phyloP scores from a whole-genome alignment of 2,329 filamentous ascomycete species.

The Colletotrichum destructivum region DNA sequence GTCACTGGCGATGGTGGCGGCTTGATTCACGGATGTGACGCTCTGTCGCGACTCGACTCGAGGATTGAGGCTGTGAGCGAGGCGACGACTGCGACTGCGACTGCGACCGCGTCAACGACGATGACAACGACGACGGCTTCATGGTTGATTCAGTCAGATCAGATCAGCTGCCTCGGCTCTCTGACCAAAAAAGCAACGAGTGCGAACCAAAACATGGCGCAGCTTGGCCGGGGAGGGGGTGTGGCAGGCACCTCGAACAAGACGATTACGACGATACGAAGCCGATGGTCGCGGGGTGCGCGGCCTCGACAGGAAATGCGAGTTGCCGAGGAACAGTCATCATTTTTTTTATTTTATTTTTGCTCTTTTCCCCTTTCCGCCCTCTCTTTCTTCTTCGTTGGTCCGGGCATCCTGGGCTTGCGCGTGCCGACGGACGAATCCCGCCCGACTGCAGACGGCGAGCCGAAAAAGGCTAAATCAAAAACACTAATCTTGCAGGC shows the following conservation, averaged over 20 bases:
- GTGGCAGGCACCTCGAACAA: neutral
- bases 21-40: neutral
- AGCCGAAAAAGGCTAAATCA: conserved; percentile 18
- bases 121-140: neutral
- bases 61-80: neutral
- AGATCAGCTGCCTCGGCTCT: neutral
- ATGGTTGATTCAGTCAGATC: conserved; percentile 5
- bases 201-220: conserved; percentile 23
- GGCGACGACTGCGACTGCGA: neutral
- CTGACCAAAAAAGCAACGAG: conserved; percentile 2
- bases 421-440: conserved; percentile 25
- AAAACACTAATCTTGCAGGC: neutral
- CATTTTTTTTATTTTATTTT: neutral
- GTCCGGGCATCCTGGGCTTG: conserved; percentile 12
- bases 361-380: neutral
- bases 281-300: conserved; percentile 23
- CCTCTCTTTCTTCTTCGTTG: neutral
- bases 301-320: conserved; percentile 32
- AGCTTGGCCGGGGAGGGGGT: neutral
- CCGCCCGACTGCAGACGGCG: conserved; percentile 27
- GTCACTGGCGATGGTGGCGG: neutral
- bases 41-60: neutral
- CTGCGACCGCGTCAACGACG: neutral
- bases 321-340: conserved; percentile 31
- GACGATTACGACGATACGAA: conserved; percentile 38